phyloP scores from a whole-genome alignment of 176 grass and related monocot species.

The Triticum timopheevii region DNA sequence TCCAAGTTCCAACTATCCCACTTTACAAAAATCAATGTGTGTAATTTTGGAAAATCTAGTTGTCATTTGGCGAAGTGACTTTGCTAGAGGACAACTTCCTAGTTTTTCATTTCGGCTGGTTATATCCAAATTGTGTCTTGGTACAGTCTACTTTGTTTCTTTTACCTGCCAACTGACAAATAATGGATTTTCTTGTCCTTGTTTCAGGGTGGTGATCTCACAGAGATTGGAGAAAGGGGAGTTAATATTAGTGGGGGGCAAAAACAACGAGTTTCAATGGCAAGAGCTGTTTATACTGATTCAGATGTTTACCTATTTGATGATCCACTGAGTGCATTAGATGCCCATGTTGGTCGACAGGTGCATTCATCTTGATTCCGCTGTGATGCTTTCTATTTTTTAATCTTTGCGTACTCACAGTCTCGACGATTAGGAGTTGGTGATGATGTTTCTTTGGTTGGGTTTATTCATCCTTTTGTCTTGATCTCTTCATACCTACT shows the following conservation, averaged over 20 bases:
- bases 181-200: slow-evolving; percentile 33
- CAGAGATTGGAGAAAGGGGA: slow-evolving; percentile 99
- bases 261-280: slow-evolving; percentile 99
- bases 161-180: background rate
- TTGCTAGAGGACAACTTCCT: background rate
- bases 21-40: background rate
- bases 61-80: background rate
- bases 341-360: slow-evolving; percentile 99
- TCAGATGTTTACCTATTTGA: slow-evolving; percentile 99
- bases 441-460: background rate
- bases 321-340: slow-evolving; percentile 96
- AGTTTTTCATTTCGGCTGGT: background rate
- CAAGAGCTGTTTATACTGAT: slow-evolving; percentile 96
- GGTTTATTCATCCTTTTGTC: slow-evolving; percentile 2
- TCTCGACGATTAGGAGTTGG: background rate
- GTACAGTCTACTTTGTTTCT: background rate
- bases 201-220: slow-evolving; percentile 86
- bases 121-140: background rate
- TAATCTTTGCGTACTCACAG: background rate
- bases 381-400: slow-evolving; percentile 11
- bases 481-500: background rate
- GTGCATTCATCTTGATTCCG: slow-evolving; percentile 45
- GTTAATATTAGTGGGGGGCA: slow-evolving; percentile 98
- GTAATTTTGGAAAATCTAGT: background rate
- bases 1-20: slow-evolving; percentile 34